Base-by-base conservation (phyloP, 2,329 filamentous ascomycete genomes). In the Pseudogymnoascus sp. region DNA sequence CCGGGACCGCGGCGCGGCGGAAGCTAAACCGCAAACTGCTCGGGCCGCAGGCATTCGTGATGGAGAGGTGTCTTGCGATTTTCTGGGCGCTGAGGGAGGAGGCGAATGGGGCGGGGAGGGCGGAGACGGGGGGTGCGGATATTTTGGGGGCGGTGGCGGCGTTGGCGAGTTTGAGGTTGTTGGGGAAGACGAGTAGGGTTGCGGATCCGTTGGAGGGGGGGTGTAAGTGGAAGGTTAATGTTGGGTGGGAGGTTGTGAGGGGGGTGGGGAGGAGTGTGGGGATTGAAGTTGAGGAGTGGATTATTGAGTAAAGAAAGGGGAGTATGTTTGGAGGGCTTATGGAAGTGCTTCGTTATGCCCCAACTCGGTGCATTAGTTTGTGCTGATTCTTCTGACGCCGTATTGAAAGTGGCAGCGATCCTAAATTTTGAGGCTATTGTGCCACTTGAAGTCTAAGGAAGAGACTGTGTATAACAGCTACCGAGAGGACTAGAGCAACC, bases 1-100 rank as follows among this genome's bases (percentile, higher is more conserved):
- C 71, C 5, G 69, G 75, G 12, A 71, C 71, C 1, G 71, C 75
- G 62, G 86, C 85, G 70, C 83, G 87, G 69, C 82, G 88, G 63
- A 90, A 90, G 74, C 90, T 93, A 21, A 84, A 89, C 10, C 82
- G 90, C 25, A 90, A 91, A 74, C 78, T 93, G 1, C 82, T 94
- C 3, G 89, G 89, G 8, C 87, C 90, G 0, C 86, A 89, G 66
- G 85, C 88, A 1, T 94, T 94, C 70, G 82, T 90, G 5, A 77
- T 93, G 12, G 90, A 94, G 75, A 81, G 90, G 35, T 84, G 93
- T 79, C 79, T 93, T 62, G 88, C 90, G 6, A 91, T 94, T 23
- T 89, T 91, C 67, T 82, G 84, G 8, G 85, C 88, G 1, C 82
- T 92, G 64, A 74, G 85, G 14, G 78, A 76, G 16, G 78, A 78